These are phyloP conservation scores for Geotrichum bryndzae DNA, from an alignment of 1,139 yeast genomes.

Conservation along the genomic window DNA sequence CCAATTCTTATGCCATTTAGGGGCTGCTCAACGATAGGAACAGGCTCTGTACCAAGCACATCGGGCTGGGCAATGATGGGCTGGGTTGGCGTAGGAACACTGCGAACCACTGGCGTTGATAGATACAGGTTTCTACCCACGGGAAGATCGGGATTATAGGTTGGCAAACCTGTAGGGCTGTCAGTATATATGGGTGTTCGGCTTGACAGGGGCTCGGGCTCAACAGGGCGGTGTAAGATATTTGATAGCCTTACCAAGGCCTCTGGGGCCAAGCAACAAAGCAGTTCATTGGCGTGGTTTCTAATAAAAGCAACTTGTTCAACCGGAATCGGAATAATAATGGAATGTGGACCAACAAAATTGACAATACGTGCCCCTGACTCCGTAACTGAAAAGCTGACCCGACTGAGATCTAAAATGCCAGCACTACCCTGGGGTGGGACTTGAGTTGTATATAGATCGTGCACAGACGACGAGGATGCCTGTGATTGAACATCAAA, in stretches of 20 bases:
- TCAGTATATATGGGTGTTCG: conserved; percentile 10
- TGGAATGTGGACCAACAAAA: conserved; percentile 1
- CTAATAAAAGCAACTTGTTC: conserved; percentile 12
- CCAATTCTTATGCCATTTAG: conserved; percentile 6
- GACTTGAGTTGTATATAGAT: not conserved
- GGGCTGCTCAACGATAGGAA: not conserved
- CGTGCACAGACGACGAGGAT: not conserved
- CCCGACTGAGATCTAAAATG: conserved; percentile 1
- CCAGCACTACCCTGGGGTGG: conserved; percentile 10
- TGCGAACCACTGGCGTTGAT: not conserved
- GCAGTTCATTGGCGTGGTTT: conserved; percentile 13
- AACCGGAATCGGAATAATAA: conserved; percentile 6
- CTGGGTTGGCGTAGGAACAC: not conserved
- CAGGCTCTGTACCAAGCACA: not conserved
- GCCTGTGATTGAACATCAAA: not conserved
- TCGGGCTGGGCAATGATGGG: not conserved
- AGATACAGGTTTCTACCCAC: not conserved
- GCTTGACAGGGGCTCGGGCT: conserved; percentile 11
- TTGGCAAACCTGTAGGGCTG: not conserved
- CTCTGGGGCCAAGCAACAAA: conserved; percentile 16
- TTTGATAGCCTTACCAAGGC: conserved; percentile 2
- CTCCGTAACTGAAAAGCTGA: not conserved
- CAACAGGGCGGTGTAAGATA: conserved; percentile 1
- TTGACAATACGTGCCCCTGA: conserved; percentile 3
- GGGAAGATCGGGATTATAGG: not conserved